These are phyloP conservation scores for Rubia peregrina DNA, from an alignment of 305 asterid genomes.

Conservation along the genomic window DNA sequence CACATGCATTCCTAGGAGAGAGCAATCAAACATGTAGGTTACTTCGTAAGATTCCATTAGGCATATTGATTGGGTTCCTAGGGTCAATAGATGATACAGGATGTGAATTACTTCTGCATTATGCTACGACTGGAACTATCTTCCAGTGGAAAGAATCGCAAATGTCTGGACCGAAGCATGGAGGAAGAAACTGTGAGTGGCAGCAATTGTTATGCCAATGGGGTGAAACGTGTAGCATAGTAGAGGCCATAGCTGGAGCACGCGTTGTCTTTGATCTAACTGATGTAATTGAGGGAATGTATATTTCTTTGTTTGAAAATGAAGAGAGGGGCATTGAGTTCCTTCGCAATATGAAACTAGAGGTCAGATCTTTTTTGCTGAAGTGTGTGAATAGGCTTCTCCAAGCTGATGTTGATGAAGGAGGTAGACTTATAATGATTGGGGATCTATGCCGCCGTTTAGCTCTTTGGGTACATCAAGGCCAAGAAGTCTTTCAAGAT, in stretches of 20 bases:
- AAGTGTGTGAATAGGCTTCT: slow-evolving; percentile 56
- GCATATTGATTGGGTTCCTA: slow-evolving; percentile 44
- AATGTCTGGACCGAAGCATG: slow-evolving; percentile 28
- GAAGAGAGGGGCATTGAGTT: slow-evolving; percentile 45
- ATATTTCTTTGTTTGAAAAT: slow-evolving; percentile 44
- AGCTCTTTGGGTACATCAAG: slow-evolving; percentile 50
- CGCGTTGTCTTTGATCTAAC: slow-evolving; percentile 49
- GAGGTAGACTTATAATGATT: slow-evolving; percentile 24
- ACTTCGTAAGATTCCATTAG: slow-evolving; percentile 54
- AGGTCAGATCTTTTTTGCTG: slow-evolving; percentile 40
- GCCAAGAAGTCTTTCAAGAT: slow-evolving; percentile 35
- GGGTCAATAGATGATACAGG: slow-evolving; percentile 34
- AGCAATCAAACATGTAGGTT: slow-evolving; percentile 29
- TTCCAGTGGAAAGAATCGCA: slow-evolving; percentile 25
- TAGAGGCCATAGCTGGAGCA: slow-evolving; percentile 62
- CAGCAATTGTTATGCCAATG: slow-evolving; percentile 22
- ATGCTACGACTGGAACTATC: slow-evolving; percentile 54
- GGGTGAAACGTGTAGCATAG: slow-evolving; percentile 33
- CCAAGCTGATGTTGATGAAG: slow-evolving; percentile 25
- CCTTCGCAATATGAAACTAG: slow-evolving; percentile 41
- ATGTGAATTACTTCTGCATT: slow-evolving; percentile 62
- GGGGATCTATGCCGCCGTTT: slow-evolving; percentile 47
- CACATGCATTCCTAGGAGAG: slow-evolving; percentile 21
- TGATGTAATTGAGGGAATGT: slow-evolving; percentile 38
- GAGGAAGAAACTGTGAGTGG: slow-evolving; percentile 26